Evolutionary conservation across 768 basidiomycete species (phyloP).

Genomic region (Rhizopogon roseolus): DNA sequence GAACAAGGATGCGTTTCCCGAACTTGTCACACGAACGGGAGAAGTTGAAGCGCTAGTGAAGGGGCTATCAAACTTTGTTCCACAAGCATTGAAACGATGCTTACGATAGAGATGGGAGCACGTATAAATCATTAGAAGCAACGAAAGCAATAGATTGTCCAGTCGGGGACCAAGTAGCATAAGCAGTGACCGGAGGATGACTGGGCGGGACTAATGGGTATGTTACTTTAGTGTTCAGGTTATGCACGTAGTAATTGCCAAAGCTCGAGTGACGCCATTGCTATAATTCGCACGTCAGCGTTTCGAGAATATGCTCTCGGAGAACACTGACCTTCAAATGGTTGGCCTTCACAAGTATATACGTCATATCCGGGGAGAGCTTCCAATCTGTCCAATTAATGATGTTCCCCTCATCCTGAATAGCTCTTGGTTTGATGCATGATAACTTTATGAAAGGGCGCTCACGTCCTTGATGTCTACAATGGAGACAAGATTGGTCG

Average conservation of each 20-base stretch:
- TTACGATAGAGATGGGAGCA: constrained; percentile 65
- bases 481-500: constrained; percentile 52
- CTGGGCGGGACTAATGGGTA: constrained; percentile 66
- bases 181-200: constrained; percentile 66
- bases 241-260: constrained; percentile 92
- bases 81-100: constrained; percentile 15
- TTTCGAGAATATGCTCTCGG: neutral
- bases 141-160: constrained; percentile 84
- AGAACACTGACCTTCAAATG: constrained; percentile 53
- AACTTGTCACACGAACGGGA: constrained; percentile 72
- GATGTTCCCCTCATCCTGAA: constrained; percentile 49
- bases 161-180: constrained; percentile 86
- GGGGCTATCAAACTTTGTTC: neutral
- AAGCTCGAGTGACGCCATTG: constrained; percentile 94
- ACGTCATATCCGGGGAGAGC: constrained; percentile 88
- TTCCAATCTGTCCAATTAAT: constrained; percentile 63
- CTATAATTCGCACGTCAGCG: constrained; percentile 30
- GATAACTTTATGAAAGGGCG: neutral
- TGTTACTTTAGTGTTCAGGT: constrained; percentile 62
- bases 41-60: constrained; percentile 28
- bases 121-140: constrained; percentile 81
- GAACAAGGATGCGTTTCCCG: constrained; percentile 82
- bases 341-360: constrained; percentile 78
- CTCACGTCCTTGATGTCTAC: constrained; percentile 64
- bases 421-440: constrained; percentile 1